Evolutionary conservation across 331 rosid species (phyloP), one percentile per base, ranked within the genome.

Genomic region (Quercus lobata): DNA sequence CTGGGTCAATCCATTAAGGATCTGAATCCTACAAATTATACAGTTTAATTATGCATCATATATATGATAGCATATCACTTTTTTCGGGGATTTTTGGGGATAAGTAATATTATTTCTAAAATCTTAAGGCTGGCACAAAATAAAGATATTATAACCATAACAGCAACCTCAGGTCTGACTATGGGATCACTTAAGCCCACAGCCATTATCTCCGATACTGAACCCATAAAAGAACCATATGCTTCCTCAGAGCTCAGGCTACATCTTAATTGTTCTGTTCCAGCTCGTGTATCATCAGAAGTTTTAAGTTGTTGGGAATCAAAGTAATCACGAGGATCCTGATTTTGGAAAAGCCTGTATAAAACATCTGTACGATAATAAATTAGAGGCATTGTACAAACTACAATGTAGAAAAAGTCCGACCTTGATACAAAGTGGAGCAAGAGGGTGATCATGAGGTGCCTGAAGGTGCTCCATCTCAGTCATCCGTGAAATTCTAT

Each of bases 311-410:
- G 96, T 82, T 91, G 99, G 30, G 90, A 87, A 77, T 96, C 99
- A 87, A 93, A 93, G 83, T 93, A 96, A 80, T 93, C 99, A 75
- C 98, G 97, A 70, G 99, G 99, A 79, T 96, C 99, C 98, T 96
- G 88, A 71, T 71, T 75, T 72, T 65, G 46, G 55, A 79, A 56
- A 68, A 53, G 46, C 24, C 81, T 24, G 72, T 79, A 73, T 75
- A 65, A 49, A 80, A 73, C 25, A 70, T 78, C 80, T 22, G 62
- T 29, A 55, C 12, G 3, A 18, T 54, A 73, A 57, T 68, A 35
- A 68, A 34, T 68, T 68, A 1, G 16, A 68, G 11, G 49, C n/a
- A 68, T 35, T 3, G 4, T 10, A 65, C 44, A 35, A 35, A 35
- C 44, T 35, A 35, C 57, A 62, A 41, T 55, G 30, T 74, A 79